A percentile compares a stretch with the other conserved stretches of the same genome.
These are phyloP conservation scores for Melampsora americana DNA, from an alignment of 1,284 basidiomycete genomes.

Conservation along the genomic window DNA sequence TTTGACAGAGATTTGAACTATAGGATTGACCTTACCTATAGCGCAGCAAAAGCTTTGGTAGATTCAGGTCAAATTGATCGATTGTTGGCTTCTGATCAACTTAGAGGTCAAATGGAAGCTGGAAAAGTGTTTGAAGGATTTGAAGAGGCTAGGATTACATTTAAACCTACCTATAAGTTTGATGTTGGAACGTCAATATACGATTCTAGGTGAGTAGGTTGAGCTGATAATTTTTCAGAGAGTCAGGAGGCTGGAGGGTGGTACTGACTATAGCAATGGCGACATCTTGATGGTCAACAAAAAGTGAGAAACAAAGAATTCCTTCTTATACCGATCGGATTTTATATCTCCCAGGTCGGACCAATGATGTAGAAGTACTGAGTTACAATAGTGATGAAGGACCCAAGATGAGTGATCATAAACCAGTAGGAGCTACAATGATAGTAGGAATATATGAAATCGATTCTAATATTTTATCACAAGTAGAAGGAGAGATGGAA, in stretches of 20 bases:
- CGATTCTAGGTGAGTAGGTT: conserved; percentile 18
- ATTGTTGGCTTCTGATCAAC: conserved; percentile 21
- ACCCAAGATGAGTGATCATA: conserved; percentile 37
- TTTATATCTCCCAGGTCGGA: conserved; percentile 24
- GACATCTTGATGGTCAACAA: background rate
- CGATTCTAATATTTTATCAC: background rate
- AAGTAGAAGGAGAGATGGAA: conserved; percentile 17
- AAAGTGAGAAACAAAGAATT: conserved; percentile 35
- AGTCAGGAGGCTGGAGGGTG: too few relatives aligned
- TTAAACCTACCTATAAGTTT: conserved; percentile 41
- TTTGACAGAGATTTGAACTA: conserved; percentile 37
- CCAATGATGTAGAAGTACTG: conserved; percentile 36
- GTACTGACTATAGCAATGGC: too few relatives aligned
- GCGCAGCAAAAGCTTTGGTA: conserved; percentile 27
- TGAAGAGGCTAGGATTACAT: conserved; percentile 18
- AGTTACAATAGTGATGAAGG: conserved; percentile 21
- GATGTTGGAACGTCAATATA: conserved; percentile 33
- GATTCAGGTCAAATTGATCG: conserved; percentile 2
- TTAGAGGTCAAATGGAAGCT: conserved; percentile 34
- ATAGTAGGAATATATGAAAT: conserved; percentile 21
- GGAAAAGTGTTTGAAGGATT: conserved; percentile 37
- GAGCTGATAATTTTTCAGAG: too few relatives aligned
- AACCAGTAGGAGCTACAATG: conserved; percentile 25
- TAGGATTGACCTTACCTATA: conserved; percentile 18
- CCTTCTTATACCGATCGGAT: conserved; percentile 39